These are phyloP conservation scores for Zasmidium angulare DNA, from an alignment of 2,329 filamentous ascomycete species.

Conservation along the genomic window DNA sequence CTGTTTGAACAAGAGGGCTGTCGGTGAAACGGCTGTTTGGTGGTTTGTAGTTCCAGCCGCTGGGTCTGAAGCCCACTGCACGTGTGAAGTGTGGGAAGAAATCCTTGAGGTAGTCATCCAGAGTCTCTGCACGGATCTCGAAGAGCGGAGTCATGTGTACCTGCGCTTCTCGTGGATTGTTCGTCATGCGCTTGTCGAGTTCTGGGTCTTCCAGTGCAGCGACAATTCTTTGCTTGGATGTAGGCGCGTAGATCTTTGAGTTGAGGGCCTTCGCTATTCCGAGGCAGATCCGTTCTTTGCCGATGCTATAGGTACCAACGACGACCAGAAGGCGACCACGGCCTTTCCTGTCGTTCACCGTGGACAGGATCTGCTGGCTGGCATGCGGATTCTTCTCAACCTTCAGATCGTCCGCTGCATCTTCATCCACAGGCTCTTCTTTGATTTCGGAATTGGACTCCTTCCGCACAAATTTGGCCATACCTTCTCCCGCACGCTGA, in stretches of 20 bases:
- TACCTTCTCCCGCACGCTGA: conserved; percentile 56
- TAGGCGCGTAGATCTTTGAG: conserved; percentile 85
- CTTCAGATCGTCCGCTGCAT: conserved; percentile 37
- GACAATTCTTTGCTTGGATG: conserved; percentile 81
- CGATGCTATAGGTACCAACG: conserved; percentile 96
- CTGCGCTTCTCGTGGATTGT: conserved; percentile 78
- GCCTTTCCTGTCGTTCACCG: conserved; percentile 35
- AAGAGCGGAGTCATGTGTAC: conserved; percentile 97
- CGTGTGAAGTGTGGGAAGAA: conserved; percentile 81
- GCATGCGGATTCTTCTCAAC: conserved; percentile 32
- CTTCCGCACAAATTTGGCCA: conserved; percentile 61
- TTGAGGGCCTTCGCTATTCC: conserved; percentile 83
- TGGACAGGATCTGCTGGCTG: conserved; percentile 31
- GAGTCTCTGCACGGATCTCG: conserved; percentile 87
- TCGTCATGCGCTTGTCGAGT: conserved; percentile 73
- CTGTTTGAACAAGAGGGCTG: conserved; percentile 62
- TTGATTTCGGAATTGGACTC: conserved; percentile 41
- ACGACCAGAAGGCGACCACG: conserved; percentile 79
- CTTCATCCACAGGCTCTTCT: conserved; percentile 37
- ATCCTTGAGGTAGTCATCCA: conserved; percentile 81
- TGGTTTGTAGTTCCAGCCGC: conserved; percentile 89
- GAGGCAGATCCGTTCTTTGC: conserved; percentile 93
- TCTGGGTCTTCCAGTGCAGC: conserved; percentile 82
- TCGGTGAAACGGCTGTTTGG: conserved; percentile 62
- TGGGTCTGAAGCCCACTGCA: conserved; percentile 87